Conservation (phyloP, 345 rosid species). For the Limnanthes douglasii region DNA sequence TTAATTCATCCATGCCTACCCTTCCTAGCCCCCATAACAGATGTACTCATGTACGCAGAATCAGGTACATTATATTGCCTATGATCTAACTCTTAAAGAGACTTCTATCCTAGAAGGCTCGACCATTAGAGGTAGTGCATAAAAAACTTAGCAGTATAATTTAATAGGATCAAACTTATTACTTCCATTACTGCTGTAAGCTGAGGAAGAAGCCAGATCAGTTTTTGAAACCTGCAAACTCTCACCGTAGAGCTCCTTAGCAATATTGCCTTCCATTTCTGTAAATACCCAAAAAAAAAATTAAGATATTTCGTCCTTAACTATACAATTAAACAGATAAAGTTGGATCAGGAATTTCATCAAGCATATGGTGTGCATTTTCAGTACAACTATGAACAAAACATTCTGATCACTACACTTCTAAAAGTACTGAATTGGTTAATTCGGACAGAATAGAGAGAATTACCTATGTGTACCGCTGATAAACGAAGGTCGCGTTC, state of each 20-base stretch:
- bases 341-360: not conserved
- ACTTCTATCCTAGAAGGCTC: too few relatives aligned
- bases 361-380: too few relatives aligned
- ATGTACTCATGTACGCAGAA: not conserved
- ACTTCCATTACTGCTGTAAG: too few relatives aligned
- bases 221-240: constrained; percentile 17
- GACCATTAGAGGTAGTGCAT: not conserved
- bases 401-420: too few relatives aligned
- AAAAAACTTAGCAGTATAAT: not conserved
- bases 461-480: too few relatives aligned
- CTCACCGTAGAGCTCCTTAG: constrained; percentile 40
- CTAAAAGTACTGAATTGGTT: too few relatives aligned
- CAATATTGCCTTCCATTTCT: constrained; percentile 26
- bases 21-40: not conserved
- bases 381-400: too few relatives aligned
- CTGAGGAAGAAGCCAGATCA: constrained; percentile 8
- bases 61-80: not conserved
- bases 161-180: constrained; percentile 4
- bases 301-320: too few relatives aligned
- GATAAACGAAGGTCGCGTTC: too few relatives aligned
- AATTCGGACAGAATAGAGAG: too few relatives aligned
- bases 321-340: not conserved
- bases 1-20: not conserved
- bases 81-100: not conserved
- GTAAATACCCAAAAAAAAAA: too few relatives aligned